Evolutionary conservation across 805 yeast genomes (phyloP).

Genomic region (Metschnikowia reukaufii): DNA sequence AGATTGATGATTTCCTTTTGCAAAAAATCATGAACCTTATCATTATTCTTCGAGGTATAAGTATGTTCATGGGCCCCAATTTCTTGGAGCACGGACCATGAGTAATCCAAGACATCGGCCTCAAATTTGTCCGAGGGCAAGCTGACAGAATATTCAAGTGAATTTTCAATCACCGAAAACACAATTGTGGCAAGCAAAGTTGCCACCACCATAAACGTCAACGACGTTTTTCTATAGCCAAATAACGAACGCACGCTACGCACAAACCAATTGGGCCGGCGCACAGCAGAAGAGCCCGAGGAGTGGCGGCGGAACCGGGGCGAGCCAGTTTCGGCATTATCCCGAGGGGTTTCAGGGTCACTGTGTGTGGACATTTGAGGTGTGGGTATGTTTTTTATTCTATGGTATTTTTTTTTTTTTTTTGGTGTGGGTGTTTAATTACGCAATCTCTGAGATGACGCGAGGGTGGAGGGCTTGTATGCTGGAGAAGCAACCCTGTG

Average conservation of each 20-base stretch:
- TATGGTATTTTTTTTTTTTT: too few relatives aligned
- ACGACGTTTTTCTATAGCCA: conserved; percentile 72
- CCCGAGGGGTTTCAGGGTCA: conserved; percentile 12
- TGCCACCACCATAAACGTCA: conserved; percentile 54
- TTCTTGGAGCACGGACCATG: conserved; percentile 71
- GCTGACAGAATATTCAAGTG: conserved; percentile 35
- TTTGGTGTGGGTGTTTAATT: neutral
- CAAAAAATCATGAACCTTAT: conserved; percentile 70
- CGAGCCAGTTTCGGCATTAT: conserved; percentile 3
- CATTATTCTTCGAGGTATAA: conserved; percentile 74
- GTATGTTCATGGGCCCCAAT: conserved; percentile 74
- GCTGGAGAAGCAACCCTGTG: neutral
- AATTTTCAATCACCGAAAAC: conserved; percentile 40
- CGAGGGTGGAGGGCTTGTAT: conserved; percentile 2
- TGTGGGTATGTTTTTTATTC: neutral
- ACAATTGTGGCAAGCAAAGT: conserved; percentile 46
- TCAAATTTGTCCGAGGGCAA: conserved; percentile 46
- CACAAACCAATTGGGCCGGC: conserved; percentile 23
- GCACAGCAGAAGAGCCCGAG: conserved; percentile 3
- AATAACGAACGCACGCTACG: conserved; percentile 47
- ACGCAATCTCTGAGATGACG: neutral
- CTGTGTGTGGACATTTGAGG: conserved; percentile 11
- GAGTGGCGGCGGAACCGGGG: conserved; percentile 7
- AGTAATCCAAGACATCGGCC: conserved; percentile 36
- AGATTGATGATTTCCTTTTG: conserved; percentile 30